A percentile compares a stretch with the other conserved stretches of the same genome.
Conservation (phyloP, 139 green algal species). For the Chlorella sp. region DNA sequence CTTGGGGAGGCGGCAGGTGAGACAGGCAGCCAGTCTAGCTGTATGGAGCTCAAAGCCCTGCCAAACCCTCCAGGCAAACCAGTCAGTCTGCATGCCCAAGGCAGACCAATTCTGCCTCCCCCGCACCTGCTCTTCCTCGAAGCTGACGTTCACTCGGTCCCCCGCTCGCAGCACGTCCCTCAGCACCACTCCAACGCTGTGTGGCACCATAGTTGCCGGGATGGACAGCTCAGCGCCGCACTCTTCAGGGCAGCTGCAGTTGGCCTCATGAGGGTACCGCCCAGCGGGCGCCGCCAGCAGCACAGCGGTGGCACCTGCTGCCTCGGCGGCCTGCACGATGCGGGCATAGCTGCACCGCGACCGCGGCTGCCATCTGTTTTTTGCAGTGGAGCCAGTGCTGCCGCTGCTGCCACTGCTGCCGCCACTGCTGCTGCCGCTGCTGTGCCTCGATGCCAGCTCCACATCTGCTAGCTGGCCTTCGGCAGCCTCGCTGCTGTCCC, state of each 20-base stretch:
- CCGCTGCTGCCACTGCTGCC: not conserved
- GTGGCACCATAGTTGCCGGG: conserved; percentile 37
- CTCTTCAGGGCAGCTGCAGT: conserved; percentile 29
- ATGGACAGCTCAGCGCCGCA: conserved; percentile 17
- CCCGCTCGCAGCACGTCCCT: not conserved
- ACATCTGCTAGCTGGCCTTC: not conserved
- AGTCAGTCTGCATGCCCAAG: too few species aligned
- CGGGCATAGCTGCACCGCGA: not conserved
- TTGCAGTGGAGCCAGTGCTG: too few species aligned
- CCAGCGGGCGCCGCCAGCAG: conserved; percentile 30
- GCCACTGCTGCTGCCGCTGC: not conserved
- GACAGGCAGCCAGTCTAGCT: too few species aligned
- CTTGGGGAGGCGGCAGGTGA: too few species aligned
- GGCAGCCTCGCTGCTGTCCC: too few species aligned
- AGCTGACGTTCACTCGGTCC: not conserved
- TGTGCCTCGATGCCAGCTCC: too few species aligned
- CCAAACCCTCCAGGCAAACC: too few species aligned
- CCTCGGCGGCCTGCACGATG: not conserved
- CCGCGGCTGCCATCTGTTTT: not conserved
- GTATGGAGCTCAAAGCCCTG: too few species aligned
- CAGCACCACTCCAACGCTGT: not conserved
- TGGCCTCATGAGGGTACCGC: conserved; percentile 16
- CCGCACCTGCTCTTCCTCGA: conserved; percentile 18
- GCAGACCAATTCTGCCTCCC: too few species aligned
- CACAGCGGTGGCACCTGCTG: conserved; percentile 6